Conservation (phyloP, 805 yeast species). For the Starmerella ratchasimensis region DNA sequence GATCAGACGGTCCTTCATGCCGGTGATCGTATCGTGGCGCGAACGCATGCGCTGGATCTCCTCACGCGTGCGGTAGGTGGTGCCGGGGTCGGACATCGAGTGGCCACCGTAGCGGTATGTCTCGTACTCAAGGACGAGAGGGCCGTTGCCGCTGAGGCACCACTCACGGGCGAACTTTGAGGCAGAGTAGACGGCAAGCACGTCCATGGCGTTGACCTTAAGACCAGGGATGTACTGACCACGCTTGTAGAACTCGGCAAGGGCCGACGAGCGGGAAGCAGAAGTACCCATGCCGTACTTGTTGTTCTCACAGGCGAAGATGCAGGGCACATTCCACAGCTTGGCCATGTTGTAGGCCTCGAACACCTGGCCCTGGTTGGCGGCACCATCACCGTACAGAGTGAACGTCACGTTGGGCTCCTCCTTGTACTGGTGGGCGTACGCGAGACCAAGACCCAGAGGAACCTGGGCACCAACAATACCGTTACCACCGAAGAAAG, state of each 20-base stretch:
- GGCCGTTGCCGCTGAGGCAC: slow-evolving; percentile 88
- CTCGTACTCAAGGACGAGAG: slow-evolving; percentile 89
- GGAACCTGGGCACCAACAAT: slow-evolving; percentile 99
- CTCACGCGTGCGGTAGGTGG: slow-evolving; percentile 99
- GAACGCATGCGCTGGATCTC: slow-evolving; percentile 99
- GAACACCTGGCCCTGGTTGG: slow-evolving; percentile 98
- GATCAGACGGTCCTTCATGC: slow-evolving; percentile 73
- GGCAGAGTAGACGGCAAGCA: slow-evolving; percentile 87
- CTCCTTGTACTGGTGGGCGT: slow-evolving; percentile 87
- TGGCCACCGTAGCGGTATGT: slow-evolving; percentile 99
- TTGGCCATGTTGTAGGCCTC: slow-evolving; percentile 98
- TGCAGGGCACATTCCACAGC: slow-evolving; percentile 89
- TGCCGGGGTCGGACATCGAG: slow-evolving; percentile 99
- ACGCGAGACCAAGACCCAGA: slow-evolving; percentile 95
- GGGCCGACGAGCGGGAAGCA: slow-evolving; percentile 91
- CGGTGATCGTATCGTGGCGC: slow-evolving; percentile 93
- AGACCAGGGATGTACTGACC: slow-evolving; percentile 99
- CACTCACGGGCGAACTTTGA: slow-evolving; percentile 95
- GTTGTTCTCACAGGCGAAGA: slow-evolving; percentile 96
- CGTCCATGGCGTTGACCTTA: slow-evolving; percentile 98
- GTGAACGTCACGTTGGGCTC: slow-evolving; percentile 64
- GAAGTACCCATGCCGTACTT: slow-evolving; percentile 99
- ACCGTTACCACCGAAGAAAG: slow-evolving; percentile 98
- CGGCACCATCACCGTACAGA: slow-evolving; percentile 97
- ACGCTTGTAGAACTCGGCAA: slow-evolving; percentile 94